A percentile compares a stretch with the other conserved stretches of the same genome.
Evolutionary conservation across 148 eudicot genomes (phyloP).

Genomic region (Vaccinium myrtillus): DNA sequence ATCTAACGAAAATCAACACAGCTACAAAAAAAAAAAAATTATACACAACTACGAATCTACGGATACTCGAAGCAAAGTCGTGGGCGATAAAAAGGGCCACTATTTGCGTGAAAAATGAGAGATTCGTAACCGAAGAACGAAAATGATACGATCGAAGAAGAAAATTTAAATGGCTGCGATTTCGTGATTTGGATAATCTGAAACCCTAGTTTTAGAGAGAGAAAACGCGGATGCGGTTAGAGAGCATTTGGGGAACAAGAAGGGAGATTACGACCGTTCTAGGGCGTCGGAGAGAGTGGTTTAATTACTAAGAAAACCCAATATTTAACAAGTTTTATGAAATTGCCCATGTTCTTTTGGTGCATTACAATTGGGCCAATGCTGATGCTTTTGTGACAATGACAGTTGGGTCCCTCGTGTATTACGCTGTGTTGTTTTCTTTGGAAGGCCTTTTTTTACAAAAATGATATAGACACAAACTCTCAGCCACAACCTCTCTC

Average conservation of each 20-base stretch:
- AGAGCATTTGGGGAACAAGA: background rate
- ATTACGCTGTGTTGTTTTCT: background rate
- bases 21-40: background rate
- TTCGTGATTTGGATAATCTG: background rate
- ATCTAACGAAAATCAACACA: background rate
- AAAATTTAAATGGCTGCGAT: background rate
- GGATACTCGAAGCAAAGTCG: constrained; percentile 11
- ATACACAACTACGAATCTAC: constrained; percentile 3
- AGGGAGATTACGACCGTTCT: background rate
- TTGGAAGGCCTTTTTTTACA: background rate
- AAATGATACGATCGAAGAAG: background rate
- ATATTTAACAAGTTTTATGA: background rate
- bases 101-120: background rate
- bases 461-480: no score
- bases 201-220: constrained; percentile 1
- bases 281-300: constrained; percentile 1
- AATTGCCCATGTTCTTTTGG: background rate
- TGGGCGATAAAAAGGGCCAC: constrained; percentile 6
- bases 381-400: background rate
- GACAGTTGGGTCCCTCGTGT: background rate
- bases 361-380: background rate
- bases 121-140: constrained; percentile 5
- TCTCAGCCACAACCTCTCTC: no score
- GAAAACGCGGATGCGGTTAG: background rate
- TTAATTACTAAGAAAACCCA: background rate